phyloP scores from a whole-genome alignment of 1,139 yeast genomes.

The Saccharomyces hybrid region DNA sequence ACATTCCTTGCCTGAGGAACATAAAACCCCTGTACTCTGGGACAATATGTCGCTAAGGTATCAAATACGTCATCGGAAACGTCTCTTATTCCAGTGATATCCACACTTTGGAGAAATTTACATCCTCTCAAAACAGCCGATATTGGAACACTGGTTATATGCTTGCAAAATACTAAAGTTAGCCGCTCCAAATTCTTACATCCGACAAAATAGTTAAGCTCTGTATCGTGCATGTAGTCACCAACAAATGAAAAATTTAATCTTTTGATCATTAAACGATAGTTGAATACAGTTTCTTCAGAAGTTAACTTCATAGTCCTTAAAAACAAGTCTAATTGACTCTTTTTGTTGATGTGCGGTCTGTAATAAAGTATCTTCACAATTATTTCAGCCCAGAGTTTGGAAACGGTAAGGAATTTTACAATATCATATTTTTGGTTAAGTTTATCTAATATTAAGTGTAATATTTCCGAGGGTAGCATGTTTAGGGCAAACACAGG shows the following conservation, averaged over 20 bases:
- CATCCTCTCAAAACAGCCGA: slow-evolving; percentile 57
- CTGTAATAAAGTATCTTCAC: slow-evolving; percentile 85
- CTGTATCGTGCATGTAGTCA: slow-evolving; percentile 55
- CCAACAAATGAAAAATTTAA: slow-evolving; percentile 74
- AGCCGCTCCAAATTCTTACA: slow-evolving; percentile 77
- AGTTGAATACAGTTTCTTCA: slow-evolving; percentile 54
- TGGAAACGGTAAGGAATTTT: slow-evolving; percentile 66
- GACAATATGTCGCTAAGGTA: slow-evolving; percentile 66
- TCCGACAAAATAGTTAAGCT: slow-evolving; percentile 47
- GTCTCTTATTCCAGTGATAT: slow-evolving; percentile 75
- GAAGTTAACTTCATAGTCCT: slow-evolving; percentile 47
- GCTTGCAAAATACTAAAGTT: slow-evolving; percentile 73
- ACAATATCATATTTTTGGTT: slow-evolving; percentile 58
- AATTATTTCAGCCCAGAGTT: slow-evolving; percentile 71
- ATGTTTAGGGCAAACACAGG: slow-evolving; percentile 42
- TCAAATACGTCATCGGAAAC: slow-evolving; percentile 59
- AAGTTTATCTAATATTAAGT: slow-evolving; percentile 60
- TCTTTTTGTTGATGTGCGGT: slow-evolving; percentile 61
- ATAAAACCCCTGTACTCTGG: slow-evolving; percentile 78
- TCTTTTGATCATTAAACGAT: slow-evolving; percentile 67
- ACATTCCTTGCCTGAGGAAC: slow-evolving; percentile 77
- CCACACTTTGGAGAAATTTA: slow-evolving; percentile 71
- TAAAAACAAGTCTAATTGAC: slow-evolving; percentile 42
- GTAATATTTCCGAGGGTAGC: slow-evolving; percentile 75
- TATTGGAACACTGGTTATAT: slow-evolving; percentile 54